Base-by-base conservation (phyloP, 805 yeast species). In the Wickerhamomyces alni region DNA sequence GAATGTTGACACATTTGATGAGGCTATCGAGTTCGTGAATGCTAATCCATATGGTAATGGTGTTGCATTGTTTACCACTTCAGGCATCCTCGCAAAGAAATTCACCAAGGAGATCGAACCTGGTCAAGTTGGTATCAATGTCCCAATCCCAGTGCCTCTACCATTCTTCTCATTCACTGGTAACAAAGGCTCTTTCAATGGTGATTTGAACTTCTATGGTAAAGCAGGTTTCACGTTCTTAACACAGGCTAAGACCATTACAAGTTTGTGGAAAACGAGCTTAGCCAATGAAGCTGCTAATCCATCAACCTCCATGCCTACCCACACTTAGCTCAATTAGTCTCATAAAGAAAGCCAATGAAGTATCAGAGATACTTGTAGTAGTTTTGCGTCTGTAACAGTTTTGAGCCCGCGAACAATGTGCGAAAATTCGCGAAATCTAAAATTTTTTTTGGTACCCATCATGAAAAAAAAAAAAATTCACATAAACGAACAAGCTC, bases 91-190 rank as follows among this genome's bases (percentile, higher is more conserved):
- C n/a, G 83, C 85, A 4, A 82, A 80, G 60, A 75, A 76, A 57
- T 82, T 82, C 67, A 80, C 74, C 58, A 76, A 71, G 62, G 70
- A 76, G 47, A 75, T 81, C 45, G 83, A 80, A 43, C 77, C 81
- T 40, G 89, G 89, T 25, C 88, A 82, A 62, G 84, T 82, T 37
- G 89, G 89, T 40, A 70, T 82, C 50, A 82, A 82, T 52, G 87
- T 82, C 28, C 88, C 89, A 13, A 82, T 82, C 45, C 89, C 89
- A 5, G 89, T 82, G 16, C 89, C 89, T 36, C 66, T 82, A 58
- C 88, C 89, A 43, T 79, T 82, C 85, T 82, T 82, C 62, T 78
- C 86, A 4, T 82, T 82, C 66, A 82, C 89, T 11, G 89, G 89
- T 21, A 76, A 75, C 60, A 80, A 80, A 64, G 83, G 77, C 29